Evolutionary conservation across 2,329 filamentous ascomycete genomes (phyloP).

Genomic region (Apiospora rasikravindrae): DNA sequence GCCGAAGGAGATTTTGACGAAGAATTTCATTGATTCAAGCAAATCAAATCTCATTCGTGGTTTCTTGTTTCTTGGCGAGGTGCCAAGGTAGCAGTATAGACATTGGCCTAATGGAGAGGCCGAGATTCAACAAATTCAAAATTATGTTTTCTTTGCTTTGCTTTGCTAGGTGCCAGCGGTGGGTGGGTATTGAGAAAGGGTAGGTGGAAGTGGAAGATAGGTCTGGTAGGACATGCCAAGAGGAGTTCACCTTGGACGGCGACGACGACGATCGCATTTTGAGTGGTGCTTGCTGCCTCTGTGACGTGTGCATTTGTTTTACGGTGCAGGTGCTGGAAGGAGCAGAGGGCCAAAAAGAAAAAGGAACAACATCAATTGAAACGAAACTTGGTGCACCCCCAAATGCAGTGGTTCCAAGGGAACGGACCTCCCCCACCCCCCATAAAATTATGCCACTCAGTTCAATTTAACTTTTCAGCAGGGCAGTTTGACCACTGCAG

Average conservation of each 20-base stretch:
- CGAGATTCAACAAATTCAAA: constrained; percentile 10
- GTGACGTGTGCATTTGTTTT: constrained; percentile 3
- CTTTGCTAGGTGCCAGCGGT: neutral
- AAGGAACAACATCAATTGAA: neutral
- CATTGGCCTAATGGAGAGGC: constrained; percentile 4
- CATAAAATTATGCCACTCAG: constrained; percentile 15
- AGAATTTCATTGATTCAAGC: constrained; percentile 2
- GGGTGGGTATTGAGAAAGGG: neutral
- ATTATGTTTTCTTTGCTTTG: neutral
- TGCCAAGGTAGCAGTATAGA: neutral
- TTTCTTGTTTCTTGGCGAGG: neutral
- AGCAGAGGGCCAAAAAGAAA: constrained; percentile 1
- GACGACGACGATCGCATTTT: neutral
- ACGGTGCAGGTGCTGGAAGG: neutral
- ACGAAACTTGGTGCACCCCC: neutral
- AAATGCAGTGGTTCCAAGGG: constrained; percentile 1
- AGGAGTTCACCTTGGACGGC: neutral
- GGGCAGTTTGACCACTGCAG: constrained; percentile 1
- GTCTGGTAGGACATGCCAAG: neutral
- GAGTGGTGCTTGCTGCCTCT: neutral
- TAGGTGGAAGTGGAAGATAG: neutral
- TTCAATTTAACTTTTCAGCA: constrained; percentile 17
- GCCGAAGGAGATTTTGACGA: neutral
- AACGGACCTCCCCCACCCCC: constrained; percentile 16
- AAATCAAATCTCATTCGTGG: constrained; percentile 5